Conservation (phyloP, 2,329 filamentous ascomycete species). For the Phoma sp. region DNA sequence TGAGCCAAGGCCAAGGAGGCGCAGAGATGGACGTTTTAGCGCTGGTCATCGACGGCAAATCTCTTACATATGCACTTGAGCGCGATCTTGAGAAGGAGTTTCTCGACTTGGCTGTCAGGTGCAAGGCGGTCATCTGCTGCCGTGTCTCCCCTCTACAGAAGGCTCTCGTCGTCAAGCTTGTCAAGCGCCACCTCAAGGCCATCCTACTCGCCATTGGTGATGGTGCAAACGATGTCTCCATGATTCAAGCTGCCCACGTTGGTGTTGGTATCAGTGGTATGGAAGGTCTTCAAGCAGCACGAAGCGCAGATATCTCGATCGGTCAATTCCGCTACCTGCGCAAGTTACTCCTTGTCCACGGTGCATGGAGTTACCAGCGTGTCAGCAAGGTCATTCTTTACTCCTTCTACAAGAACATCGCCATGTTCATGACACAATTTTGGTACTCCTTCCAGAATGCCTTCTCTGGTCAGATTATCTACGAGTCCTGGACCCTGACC, state of each 20-base stretch:
- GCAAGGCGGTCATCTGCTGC: constrained; percentile 97
- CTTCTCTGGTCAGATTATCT: constrained; percentile 97
- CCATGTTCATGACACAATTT: constrained; percentile 98
- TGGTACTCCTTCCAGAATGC: constrained; percentile 99
- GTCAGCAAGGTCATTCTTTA: constrained; percentile 97
- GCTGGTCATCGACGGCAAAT: constrained; percentile 94
- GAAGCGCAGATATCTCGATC: constrained; percentile 94
- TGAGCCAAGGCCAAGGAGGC: constrained; percentile 77
- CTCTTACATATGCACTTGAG: constrained; percentile 89
- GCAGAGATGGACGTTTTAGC: constrained; percentile 87
- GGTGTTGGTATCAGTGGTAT: constrained; percentile 97
- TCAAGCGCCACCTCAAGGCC: constrained; percentile 91
- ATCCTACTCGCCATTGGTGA: constrained; percentile 96
- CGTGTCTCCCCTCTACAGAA: constrained; percentile 98
- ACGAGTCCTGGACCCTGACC: constrained; percentile 98
- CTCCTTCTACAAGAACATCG: constrained; percentile 99
- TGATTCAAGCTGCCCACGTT: constrained; percentile 99
- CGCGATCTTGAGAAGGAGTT: constrained; percentile 93
- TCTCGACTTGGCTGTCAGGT: constrained; percentile 90
- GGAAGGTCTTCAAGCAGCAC: constrained; percentile 94
- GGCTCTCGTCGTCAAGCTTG: constrained; percentile 95
- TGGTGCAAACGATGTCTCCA: constrained; percentile 98
- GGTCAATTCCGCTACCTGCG: constrained; percentile 94
- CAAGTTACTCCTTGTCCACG: constrained; percentile 93
- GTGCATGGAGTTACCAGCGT: constrained; percentile 96